Evolutionary conservation across 106 monocot genomes (phyloP).

Genomic region (Acorus gramineus): DNA sequence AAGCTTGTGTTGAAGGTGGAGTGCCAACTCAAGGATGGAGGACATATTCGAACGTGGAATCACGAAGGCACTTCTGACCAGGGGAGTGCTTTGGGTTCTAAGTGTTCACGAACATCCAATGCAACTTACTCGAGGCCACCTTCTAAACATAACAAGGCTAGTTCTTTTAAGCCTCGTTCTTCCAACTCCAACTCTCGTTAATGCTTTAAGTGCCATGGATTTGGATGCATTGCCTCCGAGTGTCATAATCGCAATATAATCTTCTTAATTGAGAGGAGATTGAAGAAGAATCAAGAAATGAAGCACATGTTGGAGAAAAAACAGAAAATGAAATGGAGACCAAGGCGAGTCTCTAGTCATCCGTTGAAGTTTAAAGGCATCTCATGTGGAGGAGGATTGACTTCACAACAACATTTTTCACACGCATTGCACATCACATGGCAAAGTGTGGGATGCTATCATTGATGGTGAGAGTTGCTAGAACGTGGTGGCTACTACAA

Average conservation of each 20-base stretch:
- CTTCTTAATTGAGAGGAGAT: background rate
- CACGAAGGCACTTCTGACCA: background rate
- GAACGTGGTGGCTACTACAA: too few species aligned
- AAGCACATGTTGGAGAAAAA: too few species aligned
- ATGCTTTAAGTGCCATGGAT: conserved; percentile 15
- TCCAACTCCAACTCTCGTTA: background rate
- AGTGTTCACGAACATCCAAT: background rate
- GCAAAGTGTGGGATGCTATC: too few species aligned
- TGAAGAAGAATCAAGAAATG: background rate
- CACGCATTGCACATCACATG: too few species aligned
- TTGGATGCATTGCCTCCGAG: conserved; percentile 9
- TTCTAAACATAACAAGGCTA: too few species aligned
- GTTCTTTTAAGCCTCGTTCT: too few species aligned
- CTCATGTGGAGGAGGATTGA: too few species aligned
- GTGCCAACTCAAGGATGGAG: conserved; percentile 6
- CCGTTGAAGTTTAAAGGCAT: too few species aligned
- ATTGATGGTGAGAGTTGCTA: too few species aligned
- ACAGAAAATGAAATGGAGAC: too few species aligned
- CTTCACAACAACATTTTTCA: too few species aligned
- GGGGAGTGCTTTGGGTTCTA: background rate
- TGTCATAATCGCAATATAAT: conserved; percentile 12
- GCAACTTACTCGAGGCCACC: background rate
- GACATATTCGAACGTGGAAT: background rate
- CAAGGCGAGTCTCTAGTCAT: too few species aligned
- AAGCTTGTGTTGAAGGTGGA: conserved; percentile 11